Percentiles rank a stretch among this genome's conserved stretches.
These are phyloP conservation scores for Cyclotella cryptica DNA, from an alignment of 108 stramenopile species.

Conservation along the genomic window DNA sequence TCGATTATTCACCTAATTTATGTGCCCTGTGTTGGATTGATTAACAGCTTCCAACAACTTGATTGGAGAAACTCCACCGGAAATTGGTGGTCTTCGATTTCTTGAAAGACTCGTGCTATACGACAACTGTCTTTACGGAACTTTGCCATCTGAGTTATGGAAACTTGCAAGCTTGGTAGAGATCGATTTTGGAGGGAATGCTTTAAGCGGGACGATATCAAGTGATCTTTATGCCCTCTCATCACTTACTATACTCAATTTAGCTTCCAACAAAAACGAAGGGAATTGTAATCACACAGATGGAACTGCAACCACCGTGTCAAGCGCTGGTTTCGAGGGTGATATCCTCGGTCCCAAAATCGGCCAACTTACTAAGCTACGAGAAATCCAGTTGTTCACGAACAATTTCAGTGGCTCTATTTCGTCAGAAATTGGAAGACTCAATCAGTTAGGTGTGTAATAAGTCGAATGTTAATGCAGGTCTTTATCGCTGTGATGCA, in stretches of 20 bases:
- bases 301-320: neutral
- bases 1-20: too few relatives aligned
- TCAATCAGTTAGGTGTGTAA: neutral
- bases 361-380: constrained; percentile 12
- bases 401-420: constrained; percentile 18
- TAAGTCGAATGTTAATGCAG: too few relatives aligned
- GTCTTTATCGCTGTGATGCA: too few relatives aligned
- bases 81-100: neutral
- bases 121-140: constrained; percentile 11
- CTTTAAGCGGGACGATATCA: too few relatives aligned
- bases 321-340: neutral
- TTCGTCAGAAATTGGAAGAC: too few relatives aligned
- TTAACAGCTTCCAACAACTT: neutral
- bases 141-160: constrained; percentile 24
- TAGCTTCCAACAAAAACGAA: neutral
- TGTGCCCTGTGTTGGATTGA: neutral
- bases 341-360: constrained; percentile 2
- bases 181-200: neutral
- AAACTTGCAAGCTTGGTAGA: neutral
- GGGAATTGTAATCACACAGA: neutral
- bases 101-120: neutral
- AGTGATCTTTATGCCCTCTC: neutral
- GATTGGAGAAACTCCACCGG: too few relatives aligned
- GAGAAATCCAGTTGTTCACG: constrained; percentile 1
- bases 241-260: constrained; percentile 1